Evolutionary conservation across 257 asterid genomes (phyloP), one percentile per base, ranked within the genome.

Genomic region (Buddleja alternifolia): DNA sequence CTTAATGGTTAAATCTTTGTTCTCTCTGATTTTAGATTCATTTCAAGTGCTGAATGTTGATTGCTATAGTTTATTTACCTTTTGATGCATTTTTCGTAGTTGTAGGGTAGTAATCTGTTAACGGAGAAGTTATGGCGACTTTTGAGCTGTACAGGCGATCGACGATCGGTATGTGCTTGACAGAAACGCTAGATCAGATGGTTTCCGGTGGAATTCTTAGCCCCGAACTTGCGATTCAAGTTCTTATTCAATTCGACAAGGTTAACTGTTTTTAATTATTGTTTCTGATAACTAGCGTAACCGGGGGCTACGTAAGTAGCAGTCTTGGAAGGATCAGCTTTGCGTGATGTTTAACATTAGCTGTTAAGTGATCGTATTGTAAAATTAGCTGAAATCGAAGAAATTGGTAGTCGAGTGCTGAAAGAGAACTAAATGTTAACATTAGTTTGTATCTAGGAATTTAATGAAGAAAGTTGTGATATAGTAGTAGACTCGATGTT

Each of bases 241-340:
- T 90, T 70, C 85, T 93, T 69, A 88, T 93, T 75, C 98, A 93
- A 78, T 93, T 93, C 60, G 98, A 93, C 73, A 93, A 93, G 98
- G 98, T 92, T 66, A 44, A 50, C n/a, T 24, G 36, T 14, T 9
- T 20, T 4, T 15, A 41, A 66, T 36, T 16, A 11, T 48, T 50
- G 24, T 41, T 29, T 50, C 0, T 25, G 37, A 5, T 44, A 3
- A 25, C 20, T 66, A 17, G 14, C 12, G 8, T 8, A 6, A 4
- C 4, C 44, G 9, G 61, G 47, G 16, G 51, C 32, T 34, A 17
- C 14, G 34, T 41, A 23, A 12, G 57, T 53, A 16, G 14, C 23
- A 25, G 21, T 12, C n/a, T n/a, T n/a, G n/a, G n/a, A n/a, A n/a
- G n/a, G n/a, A n/a, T n/a, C n/a, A n/a, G n/a, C n/a, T 20, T 44